phyloP scores from a whole-genome alignment of 768 basidiomycete species.

The Agrocybe praecox region DNA sequence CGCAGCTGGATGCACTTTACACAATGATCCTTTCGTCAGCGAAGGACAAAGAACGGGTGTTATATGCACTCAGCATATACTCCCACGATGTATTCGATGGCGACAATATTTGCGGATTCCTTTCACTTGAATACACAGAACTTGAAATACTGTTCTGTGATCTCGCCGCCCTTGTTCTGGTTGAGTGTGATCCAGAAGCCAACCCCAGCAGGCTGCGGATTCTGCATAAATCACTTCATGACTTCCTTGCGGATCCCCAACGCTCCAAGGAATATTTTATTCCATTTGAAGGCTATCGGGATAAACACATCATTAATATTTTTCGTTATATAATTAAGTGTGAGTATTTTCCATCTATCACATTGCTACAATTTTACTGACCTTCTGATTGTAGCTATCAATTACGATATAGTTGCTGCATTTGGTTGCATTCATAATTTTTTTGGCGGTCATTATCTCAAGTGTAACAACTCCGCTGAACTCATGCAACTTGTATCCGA shows the following conservation, averaged over 20 bases:
- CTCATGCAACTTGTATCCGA: too few relatives aligned
- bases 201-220: not conserved
- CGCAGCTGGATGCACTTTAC: conserved; percentile 12
- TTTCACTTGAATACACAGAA: conserved; percentile 7
- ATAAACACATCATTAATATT: too few relatives aligned
- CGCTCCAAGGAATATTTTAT: conserved; percentile 14
- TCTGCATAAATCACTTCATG: conserved; percentile 13
- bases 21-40: conserved; percentile 6
- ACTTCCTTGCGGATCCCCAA: conserved; percentile 13
- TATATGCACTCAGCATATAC: not conserved
- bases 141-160: conserved; percentile 14
- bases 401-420: too few relatives aligned
- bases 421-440: too few relatives aligned
- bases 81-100: not conserved
- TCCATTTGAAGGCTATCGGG: not conserved
- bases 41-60: not conserved
- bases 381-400: too few relatives aligned
- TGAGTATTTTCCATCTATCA: too few relatives aligned
- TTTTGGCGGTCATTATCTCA: too few relatives aligned
- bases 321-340: too few relatives aligned
- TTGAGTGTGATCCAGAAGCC: not conserved
- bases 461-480: too few relatives aligned
- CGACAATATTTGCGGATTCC: not conserved
- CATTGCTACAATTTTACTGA: too few relatives aligned
- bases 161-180: conserved; percentile 7